A percentile compares a stretch with the other conserved stretches of the same genome.
Evolutionary conservation across 1,139 yeast genomes (phyloP).

Genomic region (Spathaspora sp.): DNA sequence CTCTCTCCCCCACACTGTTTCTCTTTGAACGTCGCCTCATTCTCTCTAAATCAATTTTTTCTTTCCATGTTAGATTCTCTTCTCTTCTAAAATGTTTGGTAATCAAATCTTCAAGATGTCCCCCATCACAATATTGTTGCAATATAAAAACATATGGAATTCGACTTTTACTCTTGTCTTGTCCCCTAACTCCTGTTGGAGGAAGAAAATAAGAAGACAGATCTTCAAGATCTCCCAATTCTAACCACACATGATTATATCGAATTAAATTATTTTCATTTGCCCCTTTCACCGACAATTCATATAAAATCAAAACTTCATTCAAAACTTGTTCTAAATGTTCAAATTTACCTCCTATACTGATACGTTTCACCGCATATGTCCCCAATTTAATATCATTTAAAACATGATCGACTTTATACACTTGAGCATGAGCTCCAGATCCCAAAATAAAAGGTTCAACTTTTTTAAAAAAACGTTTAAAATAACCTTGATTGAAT

Average conservation of each 20-base stretch:
- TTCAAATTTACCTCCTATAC: constrained; percentile 72
- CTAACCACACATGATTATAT: constrained; percentile 92
- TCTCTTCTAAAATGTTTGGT: constrained; percentile 27
- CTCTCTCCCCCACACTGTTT: background rate
- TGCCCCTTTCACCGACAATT: constrained; percentile 41
- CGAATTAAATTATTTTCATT: constrained; percentile 64
- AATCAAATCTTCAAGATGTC: constrained; percentile 74
- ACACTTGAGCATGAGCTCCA: constrained; percentile 85
- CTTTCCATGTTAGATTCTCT: constrained; percentile 23
- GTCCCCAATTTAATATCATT: constrained; percentile 71
- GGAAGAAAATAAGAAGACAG: constrained; percentile 32
- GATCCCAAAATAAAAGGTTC: constrained; percentile 56
- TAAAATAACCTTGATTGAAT: constrained; percentile 75
- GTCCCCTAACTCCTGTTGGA: background rate
- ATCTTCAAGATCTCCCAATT: constrained; percentile 60
- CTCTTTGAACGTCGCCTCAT: constrained; percentile 20
- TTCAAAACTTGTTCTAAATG: constrained; percentile 69
- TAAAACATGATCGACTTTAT: constrained; percentile 75
- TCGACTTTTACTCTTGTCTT: constrained; percentile 1
- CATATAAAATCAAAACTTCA: constrained; percentile 69
- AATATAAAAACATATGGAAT: constrained; percentile 77
- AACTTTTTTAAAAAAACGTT: constrained; percentile 58
- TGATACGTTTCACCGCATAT: constrained; percentile 81
- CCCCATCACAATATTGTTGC: constrained; percentile 88
- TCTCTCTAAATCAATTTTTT: constrained; percentile 27